These are phyloP conservation scores for Candida anglica DNA, from an alignment of 805 yeast genomes.

Conservation along the genomic window DNA sequence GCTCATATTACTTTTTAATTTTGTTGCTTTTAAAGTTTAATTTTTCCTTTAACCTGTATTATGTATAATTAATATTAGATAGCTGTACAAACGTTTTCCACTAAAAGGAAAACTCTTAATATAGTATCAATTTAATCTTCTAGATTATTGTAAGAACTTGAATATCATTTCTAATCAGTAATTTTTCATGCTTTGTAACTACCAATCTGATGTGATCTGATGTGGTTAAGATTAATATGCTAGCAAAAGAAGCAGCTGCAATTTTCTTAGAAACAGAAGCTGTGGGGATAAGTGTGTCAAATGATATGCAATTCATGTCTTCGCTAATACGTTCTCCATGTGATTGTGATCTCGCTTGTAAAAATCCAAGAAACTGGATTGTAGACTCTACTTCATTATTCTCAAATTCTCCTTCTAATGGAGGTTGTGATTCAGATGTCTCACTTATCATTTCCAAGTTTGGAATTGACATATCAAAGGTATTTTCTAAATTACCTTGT, in stretches of 20 bases:
- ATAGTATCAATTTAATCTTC: conserved; percentile 3
- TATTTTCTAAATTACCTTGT: too few species aligned
- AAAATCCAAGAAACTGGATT: conserved; percentile 9
- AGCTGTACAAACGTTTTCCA: too few species aligned
- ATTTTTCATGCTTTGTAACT: neutral
- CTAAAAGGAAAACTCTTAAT: conserved; percentile 3
- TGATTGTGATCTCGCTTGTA: conserved; percentile 6
- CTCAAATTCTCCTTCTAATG: too few species aligned
- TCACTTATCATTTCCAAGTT: too few species aligned
- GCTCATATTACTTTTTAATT: conserved; percentile 1
- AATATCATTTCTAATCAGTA: neutral
- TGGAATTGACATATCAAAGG: too few species aligned
- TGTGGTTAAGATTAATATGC: conserved; percentile 22
- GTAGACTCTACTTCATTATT: too few species aligned
- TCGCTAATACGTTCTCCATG: conserved; percentile 2
- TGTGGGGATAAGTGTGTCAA: neutral
- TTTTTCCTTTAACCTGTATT: conserved; percentile 4
- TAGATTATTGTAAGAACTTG: neutral
- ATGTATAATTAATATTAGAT: conserved; percentile 6
- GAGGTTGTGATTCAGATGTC: too few species aligned
- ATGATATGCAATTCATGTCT: neutral
- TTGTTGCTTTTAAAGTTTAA: conserved; percentile 1
- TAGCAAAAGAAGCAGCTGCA: conserved; percentile 25
- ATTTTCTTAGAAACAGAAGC: conserved; percentile 12
- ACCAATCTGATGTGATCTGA: neutral